These are phyloP conservation scores for Metschnikowia orientalis DNA, from an alignment of 805 yeast species.

Conservation along the genomic window DNA sequence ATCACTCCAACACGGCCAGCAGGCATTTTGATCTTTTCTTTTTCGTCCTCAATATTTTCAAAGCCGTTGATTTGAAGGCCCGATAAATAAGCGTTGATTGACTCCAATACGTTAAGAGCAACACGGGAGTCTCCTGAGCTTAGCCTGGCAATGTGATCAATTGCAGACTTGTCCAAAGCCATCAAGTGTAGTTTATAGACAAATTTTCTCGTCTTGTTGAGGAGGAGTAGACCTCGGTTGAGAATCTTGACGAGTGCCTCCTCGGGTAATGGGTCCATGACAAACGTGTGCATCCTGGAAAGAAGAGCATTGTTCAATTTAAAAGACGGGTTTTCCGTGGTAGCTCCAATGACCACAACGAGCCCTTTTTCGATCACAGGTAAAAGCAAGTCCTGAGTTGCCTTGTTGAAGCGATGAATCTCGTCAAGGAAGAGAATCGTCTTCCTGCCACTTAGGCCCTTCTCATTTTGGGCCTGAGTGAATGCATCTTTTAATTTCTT, in stretches of 20 bases:
- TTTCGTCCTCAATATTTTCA: constrained; percentile 11
- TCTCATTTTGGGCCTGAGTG: constrained; percentile 34
- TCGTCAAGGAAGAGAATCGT: constrained; percentile 39
- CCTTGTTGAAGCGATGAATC: constrained; percentile 42
- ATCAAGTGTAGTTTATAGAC: constrained; percentile 47
- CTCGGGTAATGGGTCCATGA: constrained; percentile 36
- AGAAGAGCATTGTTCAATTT: constrained; percentile 39
- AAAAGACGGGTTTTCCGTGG: constrained; percentile 62
- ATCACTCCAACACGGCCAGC: constrained; percentile 26
- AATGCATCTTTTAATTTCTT: constrained; percentile 35
- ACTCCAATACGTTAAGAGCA: constrained; percentile 75
- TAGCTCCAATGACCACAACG: constrained; percentile 41
- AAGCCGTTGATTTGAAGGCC: constrained; percentile 22
- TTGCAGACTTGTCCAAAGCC: constrained; percentile 50
- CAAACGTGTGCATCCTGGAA: constrained; percentile 42
- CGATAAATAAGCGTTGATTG: constrained; percentile 54
- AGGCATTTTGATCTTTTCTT: constrained; percentile 10
- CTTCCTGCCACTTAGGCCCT: constrained; percentile 28
- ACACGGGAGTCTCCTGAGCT: constrained; percentile 88
- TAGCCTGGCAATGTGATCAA: constrained; percentile 64
- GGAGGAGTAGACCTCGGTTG: constrained; percentile 41
- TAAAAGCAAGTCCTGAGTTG: constrained; percentile 38
- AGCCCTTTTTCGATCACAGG: constrained; percentile 41
- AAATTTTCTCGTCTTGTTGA: constrained; percentile 57
- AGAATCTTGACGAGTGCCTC: constrained; percentile 34